Conservation (phyloP, 805 yeast species). For the Saccharomyces paradoxus region DNA sequence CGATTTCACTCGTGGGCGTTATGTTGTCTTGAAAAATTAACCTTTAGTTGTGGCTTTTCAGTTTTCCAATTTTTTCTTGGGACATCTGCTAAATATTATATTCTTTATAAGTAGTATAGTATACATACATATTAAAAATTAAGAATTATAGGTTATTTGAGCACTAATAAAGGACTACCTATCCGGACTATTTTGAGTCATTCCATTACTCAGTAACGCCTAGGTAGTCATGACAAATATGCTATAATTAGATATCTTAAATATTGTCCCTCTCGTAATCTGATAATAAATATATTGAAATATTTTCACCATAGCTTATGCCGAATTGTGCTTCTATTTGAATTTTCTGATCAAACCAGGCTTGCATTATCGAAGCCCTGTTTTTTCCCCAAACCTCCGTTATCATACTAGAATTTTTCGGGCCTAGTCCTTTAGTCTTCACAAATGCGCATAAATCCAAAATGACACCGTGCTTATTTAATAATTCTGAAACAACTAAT, state of each 20-base stretch:
- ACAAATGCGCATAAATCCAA: slow-evolving; percentile 81
- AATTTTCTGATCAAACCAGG: slow-evolving; percentile 47
- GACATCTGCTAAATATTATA: too few relatives aligned
- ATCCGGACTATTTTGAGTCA: too few relatives aligned
- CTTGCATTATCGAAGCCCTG: slow-evolving; percentile 54
- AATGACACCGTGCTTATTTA: slow-evolving; percentile 73
- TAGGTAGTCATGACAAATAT: neutral
- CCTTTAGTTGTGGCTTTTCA: neutral
- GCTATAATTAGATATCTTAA: neutral
- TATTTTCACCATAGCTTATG: slow-evolving; percentile 59
- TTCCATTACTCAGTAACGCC: neutral
- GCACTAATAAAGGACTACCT: too few relatives aligned
- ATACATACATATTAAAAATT: too few relatives aligned
- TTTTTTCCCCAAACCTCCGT: slow-evolving; percentile 65
- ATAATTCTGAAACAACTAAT: slow-evolving; percentile 65
- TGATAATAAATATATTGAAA: slow-evolving; percentile 49
- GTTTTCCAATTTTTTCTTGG: neutral
- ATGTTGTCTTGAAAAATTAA: neutral
- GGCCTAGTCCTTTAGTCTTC: slow-evolving; percentile 34
- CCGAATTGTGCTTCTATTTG: slow-evolving; percentile 39
- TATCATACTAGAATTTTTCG: slow-evolving; percentile 37
- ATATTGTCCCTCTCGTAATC: slow-evolving; percentile 37
- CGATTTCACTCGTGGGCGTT: neutral
- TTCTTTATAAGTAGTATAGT: too few relatives aligned
- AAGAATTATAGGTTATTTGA: too few relatives aligned